phyloP scores from a whole-genome alignment of 257 asterid genomes.

The Plantago ovata region DNA sequence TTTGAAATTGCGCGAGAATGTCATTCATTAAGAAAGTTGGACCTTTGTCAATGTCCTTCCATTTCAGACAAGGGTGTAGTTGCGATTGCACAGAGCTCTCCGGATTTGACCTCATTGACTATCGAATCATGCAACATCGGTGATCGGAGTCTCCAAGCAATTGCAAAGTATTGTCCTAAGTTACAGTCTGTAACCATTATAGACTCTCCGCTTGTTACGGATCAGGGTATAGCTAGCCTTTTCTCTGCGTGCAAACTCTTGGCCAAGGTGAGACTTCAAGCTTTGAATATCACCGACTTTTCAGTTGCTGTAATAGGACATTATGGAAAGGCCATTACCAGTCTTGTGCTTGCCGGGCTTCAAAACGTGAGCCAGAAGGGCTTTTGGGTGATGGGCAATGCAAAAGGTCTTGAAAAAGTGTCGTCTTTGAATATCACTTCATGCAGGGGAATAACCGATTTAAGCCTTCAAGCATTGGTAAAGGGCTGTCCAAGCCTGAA shows the following conservation, averaged over 20 bases:
- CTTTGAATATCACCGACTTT: conserved; percentile 59
- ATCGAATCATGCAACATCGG: conserved; percentile 79
- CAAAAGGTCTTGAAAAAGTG: conserved; percentile 55
- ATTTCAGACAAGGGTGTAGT: conserved; percentile 63
- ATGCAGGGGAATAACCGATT: conserved; percentile 65
- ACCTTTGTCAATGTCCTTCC: conserved; percentile 66
- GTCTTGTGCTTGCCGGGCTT: conserved; percentile 59
- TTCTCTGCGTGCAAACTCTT: conserved; percentile 40
- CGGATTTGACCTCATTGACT: conserved; percentile 51
- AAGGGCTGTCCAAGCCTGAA: conserved; percentile 63
- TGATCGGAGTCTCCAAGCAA: conserved; percentile 59
- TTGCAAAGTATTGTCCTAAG: conserved; percentile 61
- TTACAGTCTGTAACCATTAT: conserved; percentile 58
- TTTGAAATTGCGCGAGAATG: conserved; percentile 76
- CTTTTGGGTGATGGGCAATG: conserved; percentile 91
- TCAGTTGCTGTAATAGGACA: conserved; percentile 84
- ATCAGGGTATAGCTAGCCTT: conserved; percentile 70
- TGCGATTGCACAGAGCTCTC: conserved; percentile 66
- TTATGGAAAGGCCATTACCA: conserved; percentile 61
- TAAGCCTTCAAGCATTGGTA: conserved; percentile 68
- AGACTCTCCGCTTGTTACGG: conserved; percentile 77
- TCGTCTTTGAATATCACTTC: conserved; percentile 55
- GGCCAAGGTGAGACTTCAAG: conserved; percentile 70
- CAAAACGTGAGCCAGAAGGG: conserved; percentile 78
- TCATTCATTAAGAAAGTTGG: conserved; percentile 68